A percentile compares a stretch with the other conserved stretches of the same genome.
Evolutionary conservation across 169 alveolate species (phyloP).

Genomic region (Cryptosporidium felis): DNA sequence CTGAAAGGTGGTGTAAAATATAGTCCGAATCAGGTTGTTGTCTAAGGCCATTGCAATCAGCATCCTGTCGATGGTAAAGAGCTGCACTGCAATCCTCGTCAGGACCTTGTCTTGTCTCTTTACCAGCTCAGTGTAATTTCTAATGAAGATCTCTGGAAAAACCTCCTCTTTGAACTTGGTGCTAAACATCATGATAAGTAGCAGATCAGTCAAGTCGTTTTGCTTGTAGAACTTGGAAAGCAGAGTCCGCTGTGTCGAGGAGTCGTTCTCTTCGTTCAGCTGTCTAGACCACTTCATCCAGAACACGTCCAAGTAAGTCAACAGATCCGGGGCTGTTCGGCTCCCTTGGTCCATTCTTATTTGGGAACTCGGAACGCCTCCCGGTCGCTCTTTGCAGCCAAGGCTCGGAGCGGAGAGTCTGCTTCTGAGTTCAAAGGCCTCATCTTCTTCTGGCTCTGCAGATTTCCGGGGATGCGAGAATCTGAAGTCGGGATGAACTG

Average conservation of each 20-base stretch:
- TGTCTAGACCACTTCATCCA: slow-evolving; percentile 65
- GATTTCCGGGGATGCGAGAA: too few species aligned
- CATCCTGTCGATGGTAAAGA: slow-evolving; percentile 54
- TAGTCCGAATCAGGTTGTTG: neutral
- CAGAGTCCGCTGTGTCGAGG: neutral
- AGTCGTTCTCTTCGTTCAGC: neutral
- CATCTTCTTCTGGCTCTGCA: too few species aligned
- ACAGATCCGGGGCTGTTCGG: too few species aligned
- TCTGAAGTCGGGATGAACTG: neutral
- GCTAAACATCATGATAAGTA: slow-evolving; percentile 23
- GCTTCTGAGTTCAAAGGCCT: too few species aligned
- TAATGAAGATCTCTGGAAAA: slow-evolving; percentile 30
- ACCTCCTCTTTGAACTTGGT: slow-evolving; percentile 13
- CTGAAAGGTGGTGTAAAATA: slow-evolving; percentile 59
- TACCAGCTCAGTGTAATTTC: slow-evolving; percentile 41
- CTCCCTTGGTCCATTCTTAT: too few species aligned
- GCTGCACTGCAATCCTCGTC: slow-evolving; percentile 65
- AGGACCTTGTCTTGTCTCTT: slow-evolving; percentile 46
- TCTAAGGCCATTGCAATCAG: slow-evolving; percentile 22
- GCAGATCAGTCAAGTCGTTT: slow-evolving; percentile 41
- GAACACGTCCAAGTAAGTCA: slow-evolving; percentile 43
- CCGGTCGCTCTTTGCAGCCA: too few species aligned
- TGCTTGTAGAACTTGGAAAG: slow-evolving; percentile 1
- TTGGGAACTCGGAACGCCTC: too few species aligned
- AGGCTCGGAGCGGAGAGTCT: too few species aligned